A percentile compares a stretch with the other conserved stretches of the same genome.
phyloP scores from a whole-genome alignment of 2,329 filamentous ascomycete species.

The Colletotrichum tamarilloi region DNA sequence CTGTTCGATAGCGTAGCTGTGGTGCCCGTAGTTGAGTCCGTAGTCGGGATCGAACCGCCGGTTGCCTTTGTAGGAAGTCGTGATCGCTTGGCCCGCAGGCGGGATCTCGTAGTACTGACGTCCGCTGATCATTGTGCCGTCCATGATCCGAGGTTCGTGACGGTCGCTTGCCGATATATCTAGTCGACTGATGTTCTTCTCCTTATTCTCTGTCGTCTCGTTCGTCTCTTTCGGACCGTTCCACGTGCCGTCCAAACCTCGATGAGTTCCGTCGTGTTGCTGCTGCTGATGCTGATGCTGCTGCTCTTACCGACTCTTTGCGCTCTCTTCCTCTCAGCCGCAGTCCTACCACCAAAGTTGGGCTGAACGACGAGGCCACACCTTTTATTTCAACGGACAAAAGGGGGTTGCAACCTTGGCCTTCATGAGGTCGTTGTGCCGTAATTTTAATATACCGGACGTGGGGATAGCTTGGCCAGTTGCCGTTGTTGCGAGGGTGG shows the following conservation, averaged over 20 bases:
- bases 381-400: constrained; percentile 20
- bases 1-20: constrained; percentile 5
- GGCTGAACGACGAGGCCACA: neutral
- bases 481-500: constrained; percentile 25
- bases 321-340: neutral
- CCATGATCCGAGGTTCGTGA: neutral
- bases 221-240: neutral
- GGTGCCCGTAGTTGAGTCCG: constrained; percentile 12
- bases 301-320: constrained; percentile 7
- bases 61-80: neutral
- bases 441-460: constrained; percentile 33
- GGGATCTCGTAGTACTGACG: constrained; percentile 29
- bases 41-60: constrained; percentile 30
- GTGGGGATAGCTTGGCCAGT: constrained; percentile 30
- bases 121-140: constrained; percentile 27
- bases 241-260: neutral
- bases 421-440: constrained; percentile 34
- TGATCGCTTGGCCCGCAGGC: constrained; percentile 11
- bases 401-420: neutral
- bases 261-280: neutral
- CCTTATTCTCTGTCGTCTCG: neutral
- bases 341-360: neutral
- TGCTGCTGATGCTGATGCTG: neutral
- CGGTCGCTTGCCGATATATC: neutral
- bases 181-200: neutral